Base-by-base conservation (phyloP, 352 stramenopile species). In the Salisapilia sapeloensis region DNA sequence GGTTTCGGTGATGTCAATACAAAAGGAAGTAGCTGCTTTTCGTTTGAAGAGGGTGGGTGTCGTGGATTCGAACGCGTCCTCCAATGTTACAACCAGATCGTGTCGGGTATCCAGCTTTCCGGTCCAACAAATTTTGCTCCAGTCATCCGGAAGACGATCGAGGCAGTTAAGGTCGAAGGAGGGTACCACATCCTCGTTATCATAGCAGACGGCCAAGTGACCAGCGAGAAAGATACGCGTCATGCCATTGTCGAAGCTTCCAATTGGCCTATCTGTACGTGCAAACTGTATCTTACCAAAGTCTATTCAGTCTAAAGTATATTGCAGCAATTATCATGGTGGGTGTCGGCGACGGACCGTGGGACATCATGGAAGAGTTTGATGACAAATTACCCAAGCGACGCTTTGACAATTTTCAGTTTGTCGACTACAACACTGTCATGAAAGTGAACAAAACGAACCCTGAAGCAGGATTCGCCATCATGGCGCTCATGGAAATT, bases 381-480 rank as follows among this genome's bases (percentile, higher is more conserved):
- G 72, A 87, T 36, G 60, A 87, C 38, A 42, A 63, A 18, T 40
- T 87, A 10, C 62, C 69, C 4, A 19, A 56, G 22, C 60, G 65
- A 2, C 51, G 66, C 27, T 85, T 83, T 33, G 69, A 85, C 56
- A 87, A 87, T 40, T 85, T 85, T 46, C 65, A 87, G 47, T 85
- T 85, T 27, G 69, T 85, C 14, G 59, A 70, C 22, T 85, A 82
- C 50, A 56, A 61, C 33, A 47, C 46, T 2, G 55, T 82, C n/a
- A 63, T 80, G 50, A 53, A 61, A 39, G 53, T 63, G 7, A 74
- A 76, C 34, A 59, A 49, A 40, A 69, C 63, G 41, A 71, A 77
- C 42, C 65, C 62, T 0, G 62, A 82, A 24, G 57, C 58, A 0
- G 69, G 65, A 5, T 85, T 82, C 36, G 70, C 66, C 15, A 79